phyloP scores from a whole-genome alignment of 306 rosid species.

The Luffa aegyptiaca region DNA sequence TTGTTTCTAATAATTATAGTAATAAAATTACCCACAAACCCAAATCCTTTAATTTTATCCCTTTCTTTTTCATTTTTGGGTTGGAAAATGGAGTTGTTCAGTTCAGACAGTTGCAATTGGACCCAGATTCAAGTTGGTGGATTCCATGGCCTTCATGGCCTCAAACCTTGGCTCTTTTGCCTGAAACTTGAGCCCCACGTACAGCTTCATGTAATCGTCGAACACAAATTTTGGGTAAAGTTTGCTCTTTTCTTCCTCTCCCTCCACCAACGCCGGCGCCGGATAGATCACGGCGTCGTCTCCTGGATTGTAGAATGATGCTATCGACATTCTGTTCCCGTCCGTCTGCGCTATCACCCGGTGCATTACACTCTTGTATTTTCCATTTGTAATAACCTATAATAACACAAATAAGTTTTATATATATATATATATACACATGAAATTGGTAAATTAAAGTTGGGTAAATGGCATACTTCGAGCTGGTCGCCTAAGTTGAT shows the following conservation, averaged over 20 bases:
- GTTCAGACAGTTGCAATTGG: constrained; percentile 53
- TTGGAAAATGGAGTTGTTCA: neutral
- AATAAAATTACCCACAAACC: neutral
- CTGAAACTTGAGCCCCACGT: constrained; percentile 71
- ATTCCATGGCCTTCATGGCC: constrained; percentile 65
- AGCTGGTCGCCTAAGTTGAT: constrained; percentile 97
- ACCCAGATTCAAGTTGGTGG: constrained; percentile 22
- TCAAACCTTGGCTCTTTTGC: constrained; percentile 97
- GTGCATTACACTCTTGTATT: constrained; percentile 84
- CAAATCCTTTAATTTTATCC: neutral
- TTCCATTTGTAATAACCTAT: constrained; percentile 84
- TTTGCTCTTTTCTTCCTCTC: constrained; percentile 29
- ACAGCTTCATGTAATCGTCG: constrained; percentile 94
- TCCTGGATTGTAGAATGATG: constrained; percentile 93
- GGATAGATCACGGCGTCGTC: constrained; percentile 78
- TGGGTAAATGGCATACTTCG: constrained; percentile 38
- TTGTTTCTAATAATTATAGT: neutral
- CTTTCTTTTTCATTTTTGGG: neutral
- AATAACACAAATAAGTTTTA: too few relatives aligned
- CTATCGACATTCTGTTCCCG: constrained; percentile 81
- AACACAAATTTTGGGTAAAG: constrained; percentile 83
- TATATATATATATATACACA: too few relatives aligned
- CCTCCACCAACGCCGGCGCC: constrained; percentile 57
- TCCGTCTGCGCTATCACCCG: constrained; percentile 65
- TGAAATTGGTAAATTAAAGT: neutral